phyloP scores from a whole-genome alignment of 1,284 basidiomycete species.

The Moesziomyces sp. region DNA sequence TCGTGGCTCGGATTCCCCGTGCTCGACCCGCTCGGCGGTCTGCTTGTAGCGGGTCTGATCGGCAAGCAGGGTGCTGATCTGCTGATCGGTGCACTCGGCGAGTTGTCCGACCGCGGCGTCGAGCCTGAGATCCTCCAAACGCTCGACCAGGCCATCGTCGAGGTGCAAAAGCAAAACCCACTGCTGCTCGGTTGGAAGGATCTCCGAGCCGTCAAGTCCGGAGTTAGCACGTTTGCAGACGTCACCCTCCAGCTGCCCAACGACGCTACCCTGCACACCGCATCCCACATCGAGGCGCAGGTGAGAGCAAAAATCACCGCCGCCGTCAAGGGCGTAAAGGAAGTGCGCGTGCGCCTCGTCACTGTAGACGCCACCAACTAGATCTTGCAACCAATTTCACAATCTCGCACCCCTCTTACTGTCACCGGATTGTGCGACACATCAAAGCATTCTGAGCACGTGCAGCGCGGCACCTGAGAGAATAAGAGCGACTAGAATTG shows the following conservation, averaged over 20 bases:
- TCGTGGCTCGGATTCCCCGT: conserved; percentile 85
- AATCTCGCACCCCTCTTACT: too few species aligned
- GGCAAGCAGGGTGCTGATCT: conserved; percentile 83
- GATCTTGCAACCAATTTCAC: not conserved
- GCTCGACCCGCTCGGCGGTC: conserved; percentile 91
- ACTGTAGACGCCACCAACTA: conserved; percentile 28
- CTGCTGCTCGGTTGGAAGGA: conserved; percentile 54
- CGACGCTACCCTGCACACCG: conserved; percentile 39
- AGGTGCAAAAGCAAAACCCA: conserved; percentile 21
- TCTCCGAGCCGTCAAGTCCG: conserved; percentile 56
- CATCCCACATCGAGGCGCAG: conserved; percentile 39
- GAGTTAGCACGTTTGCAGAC: conserved; percentile 60
- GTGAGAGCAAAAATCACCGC: conserved; percentile 39
- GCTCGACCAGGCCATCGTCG: conserved; percentile 72
- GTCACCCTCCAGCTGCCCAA: conserved; percentile 53
- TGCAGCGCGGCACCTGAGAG: too few species aligned
- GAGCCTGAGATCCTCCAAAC: conserved; percentile 73
- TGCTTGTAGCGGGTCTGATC: conserved; percentile 89
- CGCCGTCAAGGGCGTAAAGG: conserved; percentile 50
- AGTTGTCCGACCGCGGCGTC: conserved; percentile 86
- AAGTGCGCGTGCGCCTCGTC: conserved; percentile 47
- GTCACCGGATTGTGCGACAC: too few species aligned
- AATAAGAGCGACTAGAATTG: too few species aligned
- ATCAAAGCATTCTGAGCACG: too few species aligned
- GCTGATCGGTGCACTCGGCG: conserved; percentile 78